Evolutionary conservation across 2,329 filamentous ascomycete species (phyloP).

Genomic region (Calonectria leucothoes): DNA sequence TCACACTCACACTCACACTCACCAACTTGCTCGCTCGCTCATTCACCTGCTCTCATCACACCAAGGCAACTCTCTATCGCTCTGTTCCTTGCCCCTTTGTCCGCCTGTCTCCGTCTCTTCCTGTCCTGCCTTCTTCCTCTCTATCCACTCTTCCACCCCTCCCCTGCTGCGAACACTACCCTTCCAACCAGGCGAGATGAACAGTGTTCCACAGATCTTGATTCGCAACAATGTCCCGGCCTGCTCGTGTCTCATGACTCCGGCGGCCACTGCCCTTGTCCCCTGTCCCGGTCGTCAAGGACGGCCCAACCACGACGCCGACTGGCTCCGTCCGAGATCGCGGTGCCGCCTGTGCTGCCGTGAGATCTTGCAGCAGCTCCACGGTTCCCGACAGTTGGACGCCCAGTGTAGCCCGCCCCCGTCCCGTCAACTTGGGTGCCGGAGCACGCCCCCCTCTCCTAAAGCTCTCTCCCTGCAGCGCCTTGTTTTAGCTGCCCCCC

Average conservation of each 20-base stretch:
- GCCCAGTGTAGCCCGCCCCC: constrained; percentile 38
- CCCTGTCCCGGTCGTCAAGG: constrained; percentile 38
- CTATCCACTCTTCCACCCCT: neutral
- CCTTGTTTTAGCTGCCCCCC: constrained; percentile 4
- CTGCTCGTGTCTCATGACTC: constrained; percentile 38
- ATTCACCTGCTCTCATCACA: neutral
- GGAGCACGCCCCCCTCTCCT: constrained; percentile 25
- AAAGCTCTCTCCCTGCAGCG: neutral
- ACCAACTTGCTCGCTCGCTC: no score
- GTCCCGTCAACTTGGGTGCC: constrained; percentile 50
- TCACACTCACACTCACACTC: neutral
- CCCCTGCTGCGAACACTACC: constrained; percentile 32
- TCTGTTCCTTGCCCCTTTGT: no score
- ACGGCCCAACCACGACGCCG: constrained; percentile 38
- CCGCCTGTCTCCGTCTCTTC: neutral
- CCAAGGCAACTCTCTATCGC: neutral
- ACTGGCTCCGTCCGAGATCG: constrained; percentile 43
- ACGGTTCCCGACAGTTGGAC: constrained; percentile 41
- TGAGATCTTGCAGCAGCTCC: constrained; percentile 46
- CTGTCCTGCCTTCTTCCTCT: neutral
- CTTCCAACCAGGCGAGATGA: constrained; percentile 51
- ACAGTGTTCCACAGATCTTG: constrained; percentile 54
- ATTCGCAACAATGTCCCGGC: constrained; percentile 49
- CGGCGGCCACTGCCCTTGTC: constrained; percentile 34
- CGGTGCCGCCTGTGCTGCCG: constrained; percentile 40